A percentile compares a stretch with the other conserved stretches of the same genome.
Conservation (phyloP, 805 yeast species). For the Candida xiaguanensis region DNA sequence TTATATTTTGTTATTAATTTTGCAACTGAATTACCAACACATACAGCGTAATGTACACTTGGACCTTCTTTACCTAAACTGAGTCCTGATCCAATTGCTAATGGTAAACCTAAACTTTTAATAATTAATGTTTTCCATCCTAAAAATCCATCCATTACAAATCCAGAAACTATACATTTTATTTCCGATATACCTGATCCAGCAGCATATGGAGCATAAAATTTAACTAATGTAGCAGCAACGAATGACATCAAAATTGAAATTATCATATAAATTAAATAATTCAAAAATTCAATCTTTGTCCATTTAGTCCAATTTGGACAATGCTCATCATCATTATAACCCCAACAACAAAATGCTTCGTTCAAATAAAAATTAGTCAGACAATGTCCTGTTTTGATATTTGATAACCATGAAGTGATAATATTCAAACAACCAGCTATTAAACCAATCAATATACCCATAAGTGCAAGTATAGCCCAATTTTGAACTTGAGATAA, state of each 20-base stretch:
- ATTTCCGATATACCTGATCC: constrained; percentile 98
- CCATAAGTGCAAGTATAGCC: constrained; percentile 72
- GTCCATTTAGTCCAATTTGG: constrained; percentile 71
- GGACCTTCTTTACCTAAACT: constrained; percentile 99
- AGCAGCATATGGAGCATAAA: constrained; percentile 84
- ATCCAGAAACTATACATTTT: constrained; percentile 91
- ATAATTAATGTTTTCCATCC: constrained; percentile 68
- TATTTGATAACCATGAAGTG: constrained; percentile 81
- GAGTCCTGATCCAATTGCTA: constrained; percentile 89
- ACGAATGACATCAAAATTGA: constrained; percentile 59
- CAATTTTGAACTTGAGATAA: constrained; percentile 53
- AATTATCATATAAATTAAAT: constrained; percentile 53
- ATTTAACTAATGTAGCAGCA: constrained; percentile 67
- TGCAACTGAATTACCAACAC: constrained; percentile 84
- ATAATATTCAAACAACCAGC: constrained; percentile 80
- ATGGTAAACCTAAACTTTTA: constrained; percentile 78
- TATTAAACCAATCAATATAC: constrained; percentile 70
- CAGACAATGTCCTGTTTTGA: constrained; percentile 76
- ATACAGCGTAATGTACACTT: constrained; percentile 94
- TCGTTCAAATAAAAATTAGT: constrained; percentile 65
- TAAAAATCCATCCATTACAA: constrained; percentile 71
- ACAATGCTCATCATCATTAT: constrained; percentile 44
- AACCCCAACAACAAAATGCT: constrained; percentile 81
- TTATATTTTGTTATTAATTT: constrained; percentile 44
- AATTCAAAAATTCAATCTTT: constrained; percentile 40